A percentile compares a stretch with the other conserved stretches of the same genome.
phyloP scores from a whole-genome alignment of 129 eudicot genomes.

The Centrapalus pauciflorus region DNA sequence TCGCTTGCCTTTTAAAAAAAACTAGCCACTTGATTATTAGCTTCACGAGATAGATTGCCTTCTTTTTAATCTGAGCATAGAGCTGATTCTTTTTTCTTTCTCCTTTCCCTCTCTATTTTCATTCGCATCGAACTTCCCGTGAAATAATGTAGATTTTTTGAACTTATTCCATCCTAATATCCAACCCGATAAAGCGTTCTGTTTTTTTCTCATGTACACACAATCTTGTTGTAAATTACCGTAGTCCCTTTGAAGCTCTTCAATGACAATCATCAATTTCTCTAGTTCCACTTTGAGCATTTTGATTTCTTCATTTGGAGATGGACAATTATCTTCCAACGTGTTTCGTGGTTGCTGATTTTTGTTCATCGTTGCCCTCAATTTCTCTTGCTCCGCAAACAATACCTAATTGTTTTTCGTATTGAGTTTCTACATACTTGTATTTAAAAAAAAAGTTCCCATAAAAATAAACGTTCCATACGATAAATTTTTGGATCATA shows the following conservation, averaged over 20 bases:
- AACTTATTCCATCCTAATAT: slow-evolving; percentile 58
- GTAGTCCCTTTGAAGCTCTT: slow-evolving; percentile 55
- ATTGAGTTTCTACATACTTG: neutral
- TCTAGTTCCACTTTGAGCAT: slow-evolving; percentile 51
- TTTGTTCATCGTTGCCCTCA: slow-evolving; percentile 43
- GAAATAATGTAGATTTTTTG: slow-evolving; percentile 39
- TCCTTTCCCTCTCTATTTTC: slow-evolving; percentile 37
- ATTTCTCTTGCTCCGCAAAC: slow-evolving; percentile 66
- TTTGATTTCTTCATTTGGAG: slow-evolving; percentile 52
- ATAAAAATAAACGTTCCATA: too few species aligned
- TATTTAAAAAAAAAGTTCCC: too few species aligned
- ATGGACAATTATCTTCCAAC: slow-evolving; percentile 32
- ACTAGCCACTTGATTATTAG: too few species aligned
- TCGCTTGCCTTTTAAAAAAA: too few species aligned
- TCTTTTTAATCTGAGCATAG: slow-evolving; percentile 29
- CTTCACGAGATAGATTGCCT: slow-evolving; percentile 51
- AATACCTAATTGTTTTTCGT: slow-evolving; percentile 42
- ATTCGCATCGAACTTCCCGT: slow-evolving; percentile 29
- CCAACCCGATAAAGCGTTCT: slow-evolving; percentile 47
- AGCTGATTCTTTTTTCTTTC: slow-evolving; percentile 21
- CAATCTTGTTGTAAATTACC: slow-evolving; percentile 48
- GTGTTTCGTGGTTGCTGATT: slow-evolving; percentile 25
- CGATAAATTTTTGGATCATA: too few species aligned
- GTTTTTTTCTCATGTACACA: slow-evolving; percentile 40
- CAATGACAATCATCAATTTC: slow-evolving; percentile 34